Evolutionary conservation across 2,329 filamentous ascomycete genomes (phyloP).

Genomic region (Dactylellina parvicollis): DNA sequence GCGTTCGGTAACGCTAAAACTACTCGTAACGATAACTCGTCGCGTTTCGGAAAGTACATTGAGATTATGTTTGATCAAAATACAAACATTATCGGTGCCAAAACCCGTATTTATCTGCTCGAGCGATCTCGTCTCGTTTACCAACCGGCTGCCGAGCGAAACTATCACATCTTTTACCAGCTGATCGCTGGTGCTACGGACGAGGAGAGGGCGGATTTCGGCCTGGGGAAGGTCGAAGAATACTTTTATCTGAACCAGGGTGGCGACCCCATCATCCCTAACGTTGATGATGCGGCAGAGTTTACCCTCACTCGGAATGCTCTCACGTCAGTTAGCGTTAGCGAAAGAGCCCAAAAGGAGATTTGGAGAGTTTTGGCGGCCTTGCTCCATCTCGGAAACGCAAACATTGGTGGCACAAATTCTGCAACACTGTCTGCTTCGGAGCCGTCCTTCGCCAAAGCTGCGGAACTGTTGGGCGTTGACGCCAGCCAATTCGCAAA

Average conservation of each 20-base stretch:
- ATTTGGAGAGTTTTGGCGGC: conserved; percentile 93
- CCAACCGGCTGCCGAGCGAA: conserved; percentile 95
- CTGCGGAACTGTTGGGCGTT: conserved; percentile 86
- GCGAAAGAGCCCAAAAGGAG: conserved; percentile 75
- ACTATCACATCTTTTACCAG: conserved; percentile 99
- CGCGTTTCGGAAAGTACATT: conserved; percentile 98
- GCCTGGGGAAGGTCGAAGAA: conserved; percentile 82
- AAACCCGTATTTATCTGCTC: conserved; percentile 93
- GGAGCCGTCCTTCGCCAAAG: conserved; percentile 83
- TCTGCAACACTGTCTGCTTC: conserved; percentile 84
- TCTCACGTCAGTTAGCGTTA: conserved; percentile 85
- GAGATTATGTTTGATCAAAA: conserved; percentile 98
- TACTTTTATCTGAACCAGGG: conserved; percentile 98
- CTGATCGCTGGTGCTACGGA: conserved; percentile 91
- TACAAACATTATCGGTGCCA: conserved; percentile 96
- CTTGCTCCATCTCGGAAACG: conserved; percentile 91
- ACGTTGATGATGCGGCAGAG: conserved; percentile 93
- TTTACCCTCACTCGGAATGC: conserved; percentile 89
- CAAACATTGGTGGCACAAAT: conserved; percentile 90
- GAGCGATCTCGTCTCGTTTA: conserved; percentile 96
- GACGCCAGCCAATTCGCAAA: conserved; percentile 87
- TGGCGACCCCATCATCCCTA: conserved; percentile 87
- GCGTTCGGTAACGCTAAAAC: conserved; percentile 99
- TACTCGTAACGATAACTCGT: conserved; percentile 99
- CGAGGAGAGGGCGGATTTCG: conserved; percentile 79